Evolutionary conservation across 495 filamentous ascomycete species (phyloP), one percentile per base, ranked within the genome.

Genomic region (Aspergillus biplanus): DNA sequence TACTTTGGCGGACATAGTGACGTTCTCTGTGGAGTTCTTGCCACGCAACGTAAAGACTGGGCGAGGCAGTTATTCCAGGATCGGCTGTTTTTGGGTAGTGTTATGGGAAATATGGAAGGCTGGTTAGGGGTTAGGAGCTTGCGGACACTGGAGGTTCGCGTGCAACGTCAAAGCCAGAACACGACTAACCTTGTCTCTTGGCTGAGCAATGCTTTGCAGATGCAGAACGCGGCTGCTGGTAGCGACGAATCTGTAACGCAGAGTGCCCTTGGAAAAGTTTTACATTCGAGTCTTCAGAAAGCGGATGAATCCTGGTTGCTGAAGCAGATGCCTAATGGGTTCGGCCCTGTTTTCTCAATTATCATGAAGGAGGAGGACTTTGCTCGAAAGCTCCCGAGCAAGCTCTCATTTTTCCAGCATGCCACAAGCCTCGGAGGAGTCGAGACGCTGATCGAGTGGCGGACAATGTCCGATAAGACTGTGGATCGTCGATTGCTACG

Each of bases 1-100:
- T 99, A 97, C 73, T 84, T 99, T 61, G 95, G 95, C 18, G 95
- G 95, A 1, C 95, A 99, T 76, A 90, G 86, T 64, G 95, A 99
- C 75, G 78, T 97, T 75, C 85, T 99, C 0, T 91, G 90, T 67
- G 95, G 95, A 12, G 89, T 96, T 18, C 79, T 97, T 18, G 89
- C 85, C 0, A 85, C 89, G 6, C 75, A 81, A 54, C 69, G 71
- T 48, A 73, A 84, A 58, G 81, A 81, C 5, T 90, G 87, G 90
- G 71, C 83, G 34, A 59, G 69, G 4, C 75, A 75, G 50, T 70
- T 99, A 61, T 74, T 74, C 37, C 65, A 68, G 3, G 93, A 99
- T 70, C 78, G 95, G 5, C 56, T 90, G 1, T 83, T 82, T 64
- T 71, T 97, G n/a, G 95, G 95, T 2, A 84, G 83, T 46, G 92